phyloP scores from a whole-genome alignment of 2,329 filamentous ascomycete genomes.

The Cyphellophora europaea region DNA sequence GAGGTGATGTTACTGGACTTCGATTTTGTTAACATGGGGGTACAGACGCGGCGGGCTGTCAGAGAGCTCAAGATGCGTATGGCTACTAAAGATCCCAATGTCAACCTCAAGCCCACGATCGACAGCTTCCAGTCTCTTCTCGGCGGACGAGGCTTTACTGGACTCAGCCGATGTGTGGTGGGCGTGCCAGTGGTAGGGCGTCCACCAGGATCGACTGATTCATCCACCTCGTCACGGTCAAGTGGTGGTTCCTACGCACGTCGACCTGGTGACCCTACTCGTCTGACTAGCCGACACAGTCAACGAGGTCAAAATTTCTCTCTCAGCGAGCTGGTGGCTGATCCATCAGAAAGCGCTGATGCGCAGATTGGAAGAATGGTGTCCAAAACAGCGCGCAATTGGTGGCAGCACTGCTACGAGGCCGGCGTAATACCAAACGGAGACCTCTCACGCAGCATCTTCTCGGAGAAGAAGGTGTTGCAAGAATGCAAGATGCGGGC shows the following conservation, averaged over 20 bases:
- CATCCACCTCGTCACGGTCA: conserved; percentile 23
- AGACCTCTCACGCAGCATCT: conserved; percentile 57
- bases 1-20: conserved; percentile 40
- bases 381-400: conserved; percentile 85
- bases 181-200: conserved; percentile 38
- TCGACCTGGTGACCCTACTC: conserved; percentile 15
- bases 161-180: conserved; percentile 39
- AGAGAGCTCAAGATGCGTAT: conserved; percentile 37
- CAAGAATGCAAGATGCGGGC: conserved; percentile 78
- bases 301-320: conserved; percentile 27
- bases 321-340: conserved; percentile 63
- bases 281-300: conserved; percentile 13
- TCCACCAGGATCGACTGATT: conserved; percentile 31
- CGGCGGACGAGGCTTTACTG: conserved; percentile 36
- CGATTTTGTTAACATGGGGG: conserved; percentile 43
- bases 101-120: conserved; percentile 37
- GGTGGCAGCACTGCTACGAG: conserved; percentile 92
- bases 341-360: conserved; percentile 61
- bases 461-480: conserved; percentile 65
- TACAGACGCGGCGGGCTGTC: conserved; percentile 34
- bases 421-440: conserved; percentile 45
- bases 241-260: conserved; percentile 23
- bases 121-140: conserved; percentile 39
- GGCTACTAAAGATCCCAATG: conserved; percentile 29
- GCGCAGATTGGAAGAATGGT: conserved; percentile 89